Base-by-base conservation (phyloP, 2,329 filamentous ascomycete genomes). In the Diaporthe citri region DNA sequence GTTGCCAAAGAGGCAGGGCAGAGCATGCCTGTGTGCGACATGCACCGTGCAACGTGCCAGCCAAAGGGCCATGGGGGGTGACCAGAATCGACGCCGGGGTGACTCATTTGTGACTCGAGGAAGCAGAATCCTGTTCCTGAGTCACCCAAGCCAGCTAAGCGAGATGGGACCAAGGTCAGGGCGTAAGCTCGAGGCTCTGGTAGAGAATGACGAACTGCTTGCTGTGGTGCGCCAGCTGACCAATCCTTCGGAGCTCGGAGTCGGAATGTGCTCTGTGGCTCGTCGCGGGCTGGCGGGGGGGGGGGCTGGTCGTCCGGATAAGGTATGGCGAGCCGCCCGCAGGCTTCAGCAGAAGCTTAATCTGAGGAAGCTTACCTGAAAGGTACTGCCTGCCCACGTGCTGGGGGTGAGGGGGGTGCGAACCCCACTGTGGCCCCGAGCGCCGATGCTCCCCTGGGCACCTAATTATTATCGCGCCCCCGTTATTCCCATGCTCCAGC, bases 201-300 rank as follows among this genome's bases (percentile, higher is more conserved):
- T 57, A 20, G 20, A 55, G 28, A 41, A 66, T 73, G 74, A 64
- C 60, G 48, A 64, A 57, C 60, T 64, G 57, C 25, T 15, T 64
- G 57, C 25, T 15, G 7, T 69, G 46, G 22, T 20, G 71, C 41
- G 52, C 46, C 74, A 74, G 71, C 48, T 74, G 64, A 74, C 60
- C 64, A 70, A 69, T 71, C 66, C 64, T 28, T 75, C 75, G 75
- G 75, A 71, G 69, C 60, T 76, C 75, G 72, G 75, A 62, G 52
- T 76, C 72, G 57, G 59, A 46, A 13, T 71, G 46, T 46, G 41
- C 20, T 51, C 43, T 41, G 12, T 39, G n/a, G 31, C 36, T 39
- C 22, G 17, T 41, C 5, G 25, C 2, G 22, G 39, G 28, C 20
- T 36, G 4, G 48, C n/a, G 7, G n/a, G n/a, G n/a, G n/a, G 9